Conservation (phyloP, 2,329 filamentous ascomycete genomes). For the Phialemonium atrogriseum region DNA sequence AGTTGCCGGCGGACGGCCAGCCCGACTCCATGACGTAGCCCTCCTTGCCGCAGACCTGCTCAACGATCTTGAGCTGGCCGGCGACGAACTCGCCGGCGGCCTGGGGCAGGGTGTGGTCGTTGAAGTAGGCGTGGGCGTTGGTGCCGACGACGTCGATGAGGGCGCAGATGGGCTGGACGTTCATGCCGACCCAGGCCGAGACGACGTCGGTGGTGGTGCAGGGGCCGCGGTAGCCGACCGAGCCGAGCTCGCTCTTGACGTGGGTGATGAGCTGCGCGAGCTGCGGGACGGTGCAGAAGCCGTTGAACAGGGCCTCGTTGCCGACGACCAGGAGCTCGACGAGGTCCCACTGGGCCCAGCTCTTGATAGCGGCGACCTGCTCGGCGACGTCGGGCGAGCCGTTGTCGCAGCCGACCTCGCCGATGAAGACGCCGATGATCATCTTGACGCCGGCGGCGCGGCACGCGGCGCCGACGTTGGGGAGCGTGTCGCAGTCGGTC, state of each 20-base stretch:
- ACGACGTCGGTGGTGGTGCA: constrained; percentile 85
- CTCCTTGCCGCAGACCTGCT: constrained; percentile 61
- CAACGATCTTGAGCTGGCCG: constrained; percentile 63
- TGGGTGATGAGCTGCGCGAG: constrained; percentile 64
- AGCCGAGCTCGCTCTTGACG: constrained; percentile 54
- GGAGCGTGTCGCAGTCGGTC: constrained; percentile 78
- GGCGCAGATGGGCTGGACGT: constrained; percentile 56
- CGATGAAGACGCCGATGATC: constrained; percentile 84
- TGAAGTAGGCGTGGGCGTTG: constrained; percentile 96
- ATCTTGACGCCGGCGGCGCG: constrained; percentile 61
- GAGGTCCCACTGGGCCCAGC: constrained; percentile 65
- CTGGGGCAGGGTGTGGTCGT: constrained; percentile 52
- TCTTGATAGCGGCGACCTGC: constrained; percentile 66
- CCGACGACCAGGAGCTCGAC: constrained; percentile 78
- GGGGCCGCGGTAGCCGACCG: constrained; percentile 61
- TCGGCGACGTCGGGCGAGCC: constrained; percentile 51
- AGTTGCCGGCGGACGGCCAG: constrained; percentile 65
- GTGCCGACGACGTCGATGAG: constrained; percentile 71
- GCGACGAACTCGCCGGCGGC: constrained; percentile 70
- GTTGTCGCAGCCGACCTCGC: constrained; percentile 52
- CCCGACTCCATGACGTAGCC: constrained; percentile 84
- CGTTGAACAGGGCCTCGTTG: constrained; percentile 83
- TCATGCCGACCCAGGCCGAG: constrained; percentile 61
- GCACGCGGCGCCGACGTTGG: constrained; percentile 65
- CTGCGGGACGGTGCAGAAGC: constrained; percentile 52